phyloP scores from a whole-genome alignment of 208 protist genomes.

The Herpetomonas samuelpessoai region DNA sequence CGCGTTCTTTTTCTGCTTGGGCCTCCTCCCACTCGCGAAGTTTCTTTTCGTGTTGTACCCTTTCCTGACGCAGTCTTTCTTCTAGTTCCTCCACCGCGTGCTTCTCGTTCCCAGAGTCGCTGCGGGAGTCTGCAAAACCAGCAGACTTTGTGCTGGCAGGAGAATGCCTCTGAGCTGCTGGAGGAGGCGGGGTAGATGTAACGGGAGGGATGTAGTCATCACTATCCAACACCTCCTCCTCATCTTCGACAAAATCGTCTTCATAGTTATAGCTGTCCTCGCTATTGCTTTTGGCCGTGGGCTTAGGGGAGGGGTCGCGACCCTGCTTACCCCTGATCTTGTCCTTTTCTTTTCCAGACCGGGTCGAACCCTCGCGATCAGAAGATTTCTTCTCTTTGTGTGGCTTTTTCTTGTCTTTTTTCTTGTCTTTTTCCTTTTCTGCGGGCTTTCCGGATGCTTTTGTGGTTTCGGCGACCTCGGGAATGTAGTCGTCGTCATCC shows the following conservation, averaged over 20 bases:
- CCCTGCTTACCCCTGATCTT: constrained; percentile 21
- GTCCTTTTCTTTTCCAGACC: not conserved
- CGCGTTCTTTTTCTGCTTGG: constrained; percentile 20
- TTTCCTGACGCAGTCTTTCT: constrained; percentile 32
- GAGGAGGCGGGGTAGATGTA: constrained; percentile 9
- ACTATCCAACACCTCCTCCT: constrained; percentile 22
- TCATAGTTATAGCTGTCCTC: constrained; percentile 16
- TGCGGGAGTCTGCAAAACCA: constrained; percentile 16
- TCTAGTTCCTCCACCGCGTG: constrained; percentile 29
- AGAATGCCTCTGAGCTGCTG: constrained; percentile 11
- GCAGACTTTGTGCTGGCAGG: constrained; percentile 22
- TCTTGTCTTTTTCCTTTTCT: constrained; percentile 25
- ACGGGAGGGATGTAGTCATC: constrained; percentile 47
- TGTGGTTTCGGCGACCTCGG: constrained; percentile 19
- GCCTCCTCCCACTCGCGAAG: constrained; percentile 32
- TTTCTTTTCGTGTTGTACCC: constrained; percentile 35
- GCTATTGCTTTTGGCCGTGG: not conserved
- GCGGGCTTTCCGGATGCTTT: constrained; percentile 9
- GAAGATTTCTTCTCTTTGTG: constrained; percentile 14
- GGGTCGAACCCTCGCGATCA: not conserved
- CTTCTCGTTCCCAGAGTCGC: constrained; percentile 24
- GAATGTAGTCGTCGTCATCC: constrained; percentile 58
- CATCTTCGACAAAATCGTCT: constrained; percentile 27
- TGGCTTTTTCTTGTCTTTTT: constrained; percentile 18
- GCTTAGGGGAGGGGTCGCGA: not conserved